Evolutionary conservation across 2,329 filamentous ascomycete species (phyloP), one percentile per base, ranked within the genome.

Genomic region (Hypoxylon sp.): DNA sequence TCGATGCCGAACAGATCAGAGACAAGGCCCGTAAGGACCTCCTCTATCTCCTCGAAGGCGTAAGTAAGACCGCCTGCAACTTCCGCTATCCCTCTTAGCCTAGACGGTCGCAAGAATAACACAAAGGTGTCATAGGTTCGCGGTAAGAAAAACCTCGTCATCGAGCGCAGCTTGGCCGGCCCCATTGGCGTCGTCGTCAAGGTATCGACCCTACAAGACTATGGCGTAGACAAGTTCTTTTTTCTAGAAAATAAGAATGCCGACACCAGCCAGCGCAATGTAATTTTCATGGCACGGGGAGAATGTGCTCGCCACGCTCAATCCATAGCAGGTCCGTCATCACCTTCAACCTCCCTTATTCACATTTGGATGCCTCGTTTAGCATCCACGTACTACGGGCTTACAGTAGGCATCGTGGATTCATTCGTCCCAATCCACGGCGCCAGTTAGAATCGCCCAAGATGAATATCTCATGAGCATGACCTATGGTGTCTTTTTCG

Each of bases 141-240:
- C 76, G 96, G 96, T 71, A 99, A 98, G 87, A 99, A 99, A 85
- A 98, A 97, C 75, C 84, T 99, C 65, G 91, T 99, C 54, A 90
- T 99, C 75, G 94, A 98, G 77, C 92, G 91, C 78, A 90, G 89
- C 72, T 85, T 99, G 71, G 93, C 94, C 70, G 95, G 94, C 22
- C 92, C 94, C 28, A 86, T 99, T 70, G 93, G 94, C 62, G 85
- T 94, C 62, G 90, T 99, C 70, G 93, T 97, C 80, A 97, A 97
- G 78, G 97, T 97, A 74, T 94, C 94, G 20, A 94, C 92, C 8
- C 85, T 97, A 15, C 93, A 98, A 76, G 95, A 99, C 74, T 97
- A 98, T 81, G 96, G 96, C 28, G 94, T 99, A 70, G 94, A 98
- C 79, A 97, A 97, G 78, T 92, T 97, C 70, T 99, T 98, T 82